Base-by-base conservation (phyloP, 768 basidiomycete genomes). In the Tricholoma terreum region DNA sequence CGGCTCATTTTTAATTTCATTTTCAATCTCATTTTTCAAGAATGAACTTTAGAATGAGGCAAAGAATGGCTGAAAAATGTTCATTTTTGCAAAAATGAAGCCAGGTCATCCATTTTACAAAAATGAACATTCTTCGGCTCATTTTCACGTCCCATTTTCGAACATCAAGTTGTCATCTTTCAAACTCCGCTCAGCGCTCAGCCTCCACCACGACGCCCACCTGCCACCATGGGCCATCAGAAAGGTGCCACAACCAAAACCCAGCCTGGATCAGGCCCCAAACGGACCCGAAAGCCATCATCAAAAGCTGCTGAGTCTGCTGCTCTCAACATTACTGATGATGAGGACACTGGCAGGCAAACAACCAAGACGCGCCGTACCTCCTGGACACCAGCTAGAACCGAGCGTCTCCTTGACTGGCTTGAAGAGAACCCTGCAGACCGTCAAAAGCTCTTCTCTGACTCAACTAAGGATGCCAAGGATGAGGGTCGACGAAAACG, bases 381-480 rank as follows among this genome's bases (percentile, higher is more conserved):
- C 21, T 21, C 15, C 21, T 43, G 42, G 42, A 43, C 15, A n/a
- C n/a, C 21, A 21, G 42, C 31, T 48, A n/a, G n/a, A n/a, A n/a
- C n/a, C n/a, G n/a, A n/a, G n/a, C n/a, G n/a, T n/a, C n/a, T n/a
- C n/a, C n/a, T n/a, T n/a, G n/a, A n/a, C n/a, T n/a, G n/a, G n/a
- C n/a, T n/a, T n/a, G n/a, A n/a, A n/a, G n/a, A n/a, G n/a, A n/a
- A n/a, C n/a, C n/a, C n/a, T n/a, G n/a, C n/a, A n/a, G n/a, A n/a
- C n/a, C n/a, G n/a, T n/a, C n/a, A n/a, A n/a, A n/a, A n/a, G n/a
- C n/a, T n/a, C n/a, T n/a, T n/a, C n/a, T n/a, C n/a, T n/a, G 49
- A 50, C 49, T 50, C 49, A 21, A 15, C 49, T 33, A 22, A 50
- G 49, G 49, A 50, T 33, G 49, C 49, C 49, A 50, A 50, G 49